A percentile compares a stretch with the other conserved stretches of the same genome.
Evolutionary conservation across 208 protist species (phyloP).

Genomic region (Jaenimonas drosophilae): DNA sequence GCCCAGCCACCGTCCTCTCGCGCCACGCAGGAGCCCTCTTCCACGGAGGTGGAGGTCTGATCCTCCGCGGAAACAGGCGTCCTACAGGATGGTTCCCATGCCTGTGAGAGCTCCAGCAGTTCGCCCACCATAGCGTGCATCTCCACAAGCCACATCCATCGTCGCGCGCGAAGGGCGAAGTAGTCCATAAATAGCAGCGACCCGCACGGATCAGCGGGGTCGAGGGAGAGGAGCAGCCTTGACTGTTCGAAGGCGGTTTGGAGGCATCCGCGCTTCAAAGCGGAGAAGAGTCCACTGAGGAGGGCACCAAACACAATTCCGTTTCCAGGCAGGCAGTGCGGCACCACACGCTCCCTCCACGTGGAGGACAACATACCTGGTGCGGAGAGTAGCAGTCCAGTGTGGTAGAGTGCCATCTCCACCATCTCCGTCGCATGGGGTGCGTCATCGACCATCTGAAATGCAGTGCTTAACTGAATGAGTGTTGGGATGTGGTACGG

Average conservation of each 20-base stretch:
- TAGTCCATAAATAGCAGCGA: conserved; percentile 68
- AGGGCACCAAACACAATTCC: conserved; percentile 41
- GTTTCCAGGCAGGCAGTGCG: conserved; percentile 20
- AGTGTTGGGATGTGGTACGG: conserved; percentile 81
- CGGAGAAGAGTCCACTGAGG: conserved; percentile 47
- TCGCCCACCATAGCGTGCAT: conserved; percentile 13
- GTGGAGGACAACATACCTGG: conserved; percentile 40
- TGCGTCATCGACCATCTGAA: conserved; percentile 51
- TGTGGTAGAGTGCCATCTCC: conserved; percentile 70
- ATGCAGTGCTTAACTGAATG: conserved; percentile 39
- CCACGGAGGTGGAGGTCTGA: no score
- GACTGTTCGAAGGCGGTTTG: conserved; percentile 60
- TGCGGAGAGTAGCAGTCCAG: conserved; percentile 45
- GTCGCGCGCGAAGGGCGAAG: conserved; percentile 57
- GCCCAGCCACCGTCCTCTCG: no score
- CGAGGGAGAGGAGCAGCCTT: conserved; percentile 66
- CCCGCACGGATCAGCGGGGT: conserved; percentile 46
- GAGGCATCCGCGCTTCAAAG: conserved; percentile 58
- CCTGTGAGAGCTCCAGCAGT: conserved; percentile 3
- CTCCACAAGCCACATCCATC: conserved; percentile 80
- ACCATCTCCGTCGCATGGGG: conserved; percentile 43
- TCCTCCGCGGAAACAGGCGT: no score
- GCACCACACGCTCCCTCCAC: conserved; percentile 39
- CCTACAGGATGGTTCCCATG: no score
- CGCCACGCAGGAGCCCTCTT: no score